These are phyloP conservation scores for Colletotrichum viniferum DNA, from an alignment of 2,329 filamentous ascomycete genomes.

Conservation along the genomic window DNA sequence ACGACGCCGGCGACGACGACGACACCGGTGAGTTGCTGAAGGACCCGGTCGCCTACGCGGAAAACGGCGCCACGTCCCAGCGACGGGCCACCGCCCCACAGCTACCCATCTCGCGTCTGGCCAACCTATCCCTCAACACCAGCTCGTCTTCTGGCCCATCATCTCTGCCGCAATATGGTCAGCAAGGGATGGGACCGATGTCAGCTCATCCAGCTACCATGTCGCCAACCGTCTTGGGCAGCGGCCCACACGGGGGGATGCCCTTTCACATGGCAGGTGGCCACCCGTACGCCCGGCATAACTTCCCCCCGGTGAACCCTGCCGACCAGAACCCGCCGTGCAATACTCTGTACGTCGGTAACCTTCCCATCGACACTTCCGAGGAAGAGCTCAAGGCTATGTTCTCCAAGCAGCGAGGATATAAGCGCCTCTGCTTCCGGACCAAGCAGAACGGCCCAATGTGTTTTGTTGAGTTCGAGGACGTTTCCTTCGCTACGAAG, in stretches of 20 bases:
- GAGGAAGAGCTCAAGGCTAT: conserved; percentile 95
- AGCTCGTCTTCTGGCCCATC: conserved; percentile 53
- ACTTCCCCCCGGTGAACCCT: conserved; percentile 87
- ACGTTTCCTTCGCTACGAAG: conserved; percentile 89
- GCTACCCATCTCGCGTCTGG: conserved; percentile 72
- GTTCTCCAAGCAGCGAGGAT: conserved; percentile 92
- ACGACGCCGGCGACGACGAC: conserved; percentile 67
- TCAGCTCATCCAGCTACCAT: conserved; percentile 52
- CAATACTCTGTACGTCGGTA: conserved; percentile 98
- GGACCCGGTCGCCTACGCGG: conserved; percentile 74
- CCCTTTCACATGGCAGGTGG: conserved; percentile 36
- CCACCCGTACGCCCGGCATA: conserved; percentile 44
- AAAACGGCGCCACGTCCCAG: conserved; percentile 60
- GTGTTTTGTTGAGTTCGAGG: conserved; percentile 99
- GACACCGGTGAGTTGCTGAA: conserved; percentile 76
- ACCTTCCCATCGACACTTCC: conserved; percentile 87
- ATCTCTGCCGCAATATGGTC: conserved; percentile 53
- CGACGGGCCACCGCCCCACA: conserved; percentile 76
- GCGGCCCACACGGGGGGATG: conserved; percentile 30
- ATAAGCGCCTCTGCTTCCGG: conserved; percentile 92
- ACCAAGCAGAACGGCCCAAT: conserved; percentile 96
- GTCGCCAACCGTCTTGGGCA: conserved; percentile 60
- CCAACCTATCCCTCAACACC: conserved; percentile 73
- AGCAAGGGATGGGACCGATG: conserved; percentile 30
- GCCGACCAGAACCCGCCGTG: conserved; percentile 97